These are phyloP conservation scores for Poa pratensis DNA, from an alignment of 176 grass and related monocot species.

Conservation along the genomic window DNA sequence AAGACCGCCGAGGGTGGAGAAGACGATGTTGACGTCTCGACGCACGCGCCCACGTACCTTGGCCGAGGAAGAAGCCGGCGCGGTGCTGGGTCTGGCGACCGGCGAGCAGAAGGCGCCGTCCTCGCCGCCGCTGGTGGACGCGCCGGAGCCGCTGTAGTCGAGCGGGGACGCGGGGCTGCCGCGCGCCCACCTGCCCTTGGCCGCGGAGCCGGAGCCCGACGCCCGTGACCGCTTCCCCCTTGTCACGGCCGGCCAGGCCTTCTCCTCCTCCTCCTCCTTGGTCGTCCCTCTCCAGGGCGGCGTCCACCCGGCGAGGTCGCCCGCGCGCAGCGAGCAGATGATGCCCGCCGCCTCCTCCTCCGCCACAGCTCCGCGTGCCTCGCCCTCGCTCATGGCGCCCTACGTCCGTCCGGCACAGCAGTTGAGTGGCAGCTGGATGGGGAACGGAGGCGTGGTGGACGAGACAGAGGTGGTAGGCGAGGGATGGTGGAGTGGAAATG, in stretches of 20 bases:
- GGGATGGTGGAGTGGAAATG: constrained; percentile 41
- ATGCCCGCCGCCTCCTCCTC: constrained; percentile 41
- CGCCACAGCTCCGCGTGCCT: background rate
- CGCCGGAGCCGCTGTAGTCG: constrained; percentile 51
- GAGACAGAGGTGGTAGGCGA: constrained; percentile 12
- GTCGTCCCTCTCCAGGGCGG: constrained; percentile 41
- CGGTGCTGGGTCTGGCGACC: too few species aligned
- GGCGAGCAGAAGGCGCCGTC: constrained; percentile 51
- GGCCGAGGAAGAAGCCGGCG: background rate
- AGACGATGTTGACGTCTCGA: background rate
- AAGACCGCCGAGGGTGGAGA: background rate
- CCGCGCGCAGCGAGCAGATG: constrained; percentile 49
- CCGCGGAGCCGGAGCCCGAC: constrained; percentile 12
- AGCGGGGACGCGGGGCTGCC: constrained; percentile 67
- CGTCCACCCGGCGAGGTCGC: constrained; percentile 49
- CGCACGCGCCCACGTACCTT: constrained; percentile 23
- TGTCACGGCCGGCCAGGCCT: constrained; percentile 37
- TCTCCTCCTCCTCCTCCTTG: background rate
- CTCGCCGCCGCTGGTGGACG: constrained; percentile 68
- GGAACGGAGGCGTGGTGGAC: background rate
- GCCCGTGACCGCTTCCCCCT: constrained; percentile 45
- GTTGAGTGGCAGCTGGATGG: too few species aligned
- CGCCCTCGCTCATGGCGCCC: constrained; percentile 24
- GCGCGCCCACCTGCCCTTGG: background rate
- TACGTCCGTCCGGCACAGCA: too few species aligned